These are phyloP conservation scores for Neofusicoccum umdonicola DNA, from an alignment of 2,329 filamentous ascomycete genomes.

Conservation along the genomic window DNA sequence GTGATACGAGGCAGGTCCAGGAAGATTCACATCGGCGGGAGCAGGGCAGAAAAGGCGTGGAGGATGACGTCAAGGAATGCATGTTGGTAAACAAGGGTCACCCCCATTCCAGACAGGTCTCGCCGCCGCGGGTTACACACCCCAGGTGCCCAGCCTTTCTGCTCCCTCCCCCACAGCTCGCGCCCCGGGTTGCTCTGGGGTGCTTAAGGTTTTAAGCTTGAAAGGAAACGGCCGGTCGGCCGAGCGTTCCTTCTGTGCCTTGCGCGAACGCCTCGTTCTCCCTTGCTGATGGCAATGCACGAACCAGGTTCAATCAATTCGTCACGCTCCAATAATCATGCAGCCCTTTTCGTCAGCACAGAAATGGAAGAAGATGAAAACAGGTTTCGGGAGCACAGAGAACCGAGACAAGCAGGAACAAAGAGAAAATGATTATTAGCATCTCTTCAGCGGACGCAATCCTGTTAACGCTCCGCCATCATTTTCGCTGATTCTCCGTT, in stretches of 20 bases:
- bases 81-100: neutral
- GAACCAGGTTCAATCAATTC: neutral
- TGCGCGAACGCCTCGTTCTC: neutral
- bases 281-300: neutral
- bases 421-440: slow-evolving; percentile 10
- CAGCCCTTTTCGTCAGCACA: too few species aligned
- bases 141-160: neutral
- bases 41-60: neutral
- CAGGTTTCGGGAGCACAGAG: neutral
- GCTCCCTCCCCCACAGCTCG: neutral
- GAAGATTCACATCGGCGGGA: neutral
- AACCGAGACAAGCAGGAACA: neutral
- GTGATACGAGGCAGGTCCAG: too few species aligned
- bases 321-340: neutral
- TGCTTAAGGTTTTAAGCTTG: slow-evolving; percentile 11
- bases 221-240: neutral
- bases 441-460: slow-evolving; percentile 10
- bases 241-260: neutral
- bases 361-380: neutral
- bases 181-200: neutral
- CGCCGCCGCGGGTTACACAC: too few species aligned
- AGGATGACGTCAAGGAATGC: neutral
- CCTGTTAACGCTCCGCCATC: slow-evolving; percentile 7
- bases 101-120: neutral
- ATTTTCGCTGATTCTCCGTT: slow-evolving; percentile 9